Evolutionary conservation across 768 basidiomycete species (phyloP), one percentile per base, ranked within the genome.

Genomic region (Nevesoporus exiguus): DNA sequence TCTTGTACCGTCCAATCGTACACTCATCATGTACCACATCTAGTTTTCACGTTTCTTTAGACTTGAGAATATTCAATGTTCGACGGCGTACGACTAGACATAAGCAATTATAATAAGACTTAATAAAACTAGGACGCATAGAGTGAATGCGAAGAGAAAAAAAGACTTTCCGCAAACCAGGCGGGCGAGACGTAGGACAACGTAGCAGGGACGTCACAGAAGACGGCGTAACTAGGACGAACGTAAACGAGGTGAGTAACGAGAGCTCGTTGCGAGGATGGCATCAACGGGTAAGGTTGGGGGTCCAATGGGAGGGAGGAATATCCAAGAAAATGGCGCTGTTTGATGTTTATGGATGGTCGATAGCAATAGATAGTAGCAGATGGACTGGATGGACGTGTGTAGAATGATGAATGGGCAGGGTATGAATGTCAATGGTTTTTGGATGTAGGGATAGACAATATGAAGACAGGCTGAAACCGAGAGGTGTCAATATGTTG

Each of bases 291-390:
- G 46, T 36, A 21, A 42, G 48, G 17, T 24, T n/a, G n/a, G 3
- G 34, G 36, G 36, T 37, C 36, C 36, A 37, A 39, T 21, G 10
- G 39, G 17, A 49, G 43, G 24, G 36, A 55, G 27, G 19, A n/a
- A 46, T 14, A 30, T 46, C 44, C 29, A 37, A 42, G n/a, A 49
- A n/a, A 43, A 36, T 30, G 33, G 27, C 46, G 40, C 19, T 60
- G 56, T 55, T 59, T 33, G 19, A 66, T 61, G 57, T 44, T 40
- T 15, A 41, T 40, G 47, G 54, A 47, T 67, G 57, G 68, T 58
- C 58, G 60, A 67, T 63, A 72, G 63, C 58, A 57, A 71, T 71
- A 73, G 59, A 39, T 39, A 39, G 21, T 39, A 21, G 39, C 7
- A 19, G 39, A 73, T 72, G 41, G 15, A 41, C 13, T 3, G 2